A percentile compares a stretch with the other conserved stretches of the same genome.
Conservation (phyloP, 768 basidiomycete species). For the Gloeopeniophorella convolvens region DNA sequence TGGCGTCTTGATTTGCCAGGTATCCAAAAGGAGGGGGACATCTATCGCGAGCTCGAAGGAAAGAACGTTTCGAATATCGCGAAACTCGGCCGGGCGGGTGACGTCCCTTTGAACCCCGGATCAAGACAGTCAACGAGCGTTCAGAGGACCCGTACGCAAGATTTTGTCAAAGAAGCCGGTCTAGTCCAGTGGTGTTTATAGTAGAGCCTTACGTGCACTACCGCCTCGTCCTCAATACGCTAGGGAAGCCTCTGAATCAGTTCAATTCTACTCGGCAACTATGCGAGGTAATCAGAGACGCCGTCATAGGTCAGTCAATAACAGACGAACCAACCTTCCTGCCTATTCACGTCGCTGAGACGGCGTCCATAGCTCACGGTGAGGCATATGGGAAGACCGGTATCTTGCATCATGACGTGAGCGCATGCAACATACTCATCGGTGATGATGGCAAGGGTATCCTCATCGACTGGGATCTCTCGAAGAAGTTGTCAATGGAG, state of each 20-base stretch:
- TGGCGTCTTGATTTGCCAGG: background rate
- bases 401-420: constrained; percentile 8
- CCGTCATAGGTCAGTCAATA: background rate
- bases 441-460: background rate
- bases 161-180: background rate
- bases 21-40: background rate
- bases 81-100: background rate
- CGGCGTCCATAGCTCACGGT: background rate
- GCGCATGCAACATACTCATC: constrained; percentile 2
- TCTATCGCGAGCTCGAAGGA: background rate
- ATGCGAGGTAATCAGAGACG: background rate
- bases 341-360: background rate
- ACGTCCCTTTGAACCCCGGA: background rate
- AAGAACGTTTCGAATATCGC: background rate
- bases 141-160: too few relatives aligned
- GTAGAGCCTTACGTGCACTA: background rate
- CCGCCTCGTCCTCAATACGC: background rate
- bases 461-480: constrained; percentile 6
- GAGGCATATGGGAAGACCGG: background rate
- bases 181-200: background rate
- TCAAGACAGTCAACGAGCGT: background rate
- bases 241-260: background rate
- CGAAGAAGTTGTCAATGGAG: background rate
- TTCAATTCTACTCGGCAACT: constrained; percentile 6
- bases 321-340: too few relatives aligned